Evolutionary conservation across 495 filamentous ascomycete genomes (phyloP).

Genomic region (Neurospora cerealis): DNA sequence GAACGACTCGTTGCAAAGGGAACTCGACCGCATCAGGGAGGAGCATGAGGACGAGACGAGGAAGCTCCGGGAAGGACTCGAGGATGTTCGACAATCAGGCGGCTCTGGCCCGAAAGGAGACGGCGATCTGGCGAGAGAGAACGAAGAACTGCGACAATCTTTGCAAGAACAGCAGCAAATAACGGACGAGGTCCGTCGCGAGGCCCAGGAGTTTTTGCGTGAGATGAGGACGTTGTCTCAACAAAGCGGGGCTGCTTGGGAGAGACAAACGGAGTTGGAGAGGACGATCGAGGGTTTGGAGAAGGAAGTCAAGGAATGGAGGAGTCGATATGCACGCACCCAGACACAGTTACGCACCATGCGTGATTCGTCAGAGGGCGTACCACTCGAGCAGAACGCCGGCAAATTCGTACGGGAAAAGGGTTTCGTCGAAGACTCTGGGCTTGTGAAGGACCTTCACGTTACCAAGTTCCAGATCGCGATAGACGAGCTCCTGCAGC

Average conservation of each 20-base stretch:
- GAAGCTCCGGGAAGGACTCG: slow-evolving; percentile 54
- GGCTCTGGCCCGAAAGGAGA: slow-evolving; percentile 27
- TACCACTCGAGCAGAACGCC: slow-evolving; percentile 57
- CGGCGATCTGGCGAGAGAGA: slow-evolving; percentile 57
- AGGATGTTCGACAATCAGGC: slow-evolving; percentile 35
- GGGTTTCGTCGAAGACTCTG: slow-evolving; percentile 60
- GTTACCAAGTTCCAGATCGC: slow-evolving; percentile 92
- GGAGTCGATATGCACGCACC: slow-evolving; percentile 71
- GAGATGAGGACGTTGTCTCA: slow-evolving; percentile 85
- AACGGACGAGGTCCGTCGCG: slow-evolving; percentile 80
- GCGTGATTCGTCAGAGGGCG: slow-evolving; percentile 66
- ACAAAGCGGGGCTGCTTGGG: slow-evolving; percentile 65
- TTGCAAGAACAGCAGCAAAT: slow-evolving; percentile 66
- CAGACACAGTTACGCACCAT: slow-evolving; percentile 79
- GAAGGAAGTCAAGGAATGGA: slow-evolving; percentile 78
- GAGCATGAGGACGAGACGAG: slow-evolving; percentile 56
- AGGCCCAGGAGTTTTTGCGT: slow-evolving; percentile 72
- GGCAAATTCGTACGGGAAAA: slow-evolving; percentile 54
- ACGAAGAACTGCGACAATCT: slow-evolving; percentile 60
- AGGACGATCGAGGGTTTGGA: slow-evolving; percentile 65
- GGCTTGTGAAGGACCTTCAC: slow-evolving; percentile 80
- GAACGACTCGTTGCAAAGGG: slow-evolving; percentile 63
- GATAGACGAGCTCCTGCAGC: slow-evolving; percentile 82
- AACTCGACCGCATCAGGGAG: slow-evolving; percentile 61
- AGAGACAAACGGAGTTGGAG: slow-evolving; percentile 69